Evolutionary conservation across 441 rosid genomes (phyloP), one percentile per base, ranked within the genome.

Genomic region (Populus hybrid): DNA sequence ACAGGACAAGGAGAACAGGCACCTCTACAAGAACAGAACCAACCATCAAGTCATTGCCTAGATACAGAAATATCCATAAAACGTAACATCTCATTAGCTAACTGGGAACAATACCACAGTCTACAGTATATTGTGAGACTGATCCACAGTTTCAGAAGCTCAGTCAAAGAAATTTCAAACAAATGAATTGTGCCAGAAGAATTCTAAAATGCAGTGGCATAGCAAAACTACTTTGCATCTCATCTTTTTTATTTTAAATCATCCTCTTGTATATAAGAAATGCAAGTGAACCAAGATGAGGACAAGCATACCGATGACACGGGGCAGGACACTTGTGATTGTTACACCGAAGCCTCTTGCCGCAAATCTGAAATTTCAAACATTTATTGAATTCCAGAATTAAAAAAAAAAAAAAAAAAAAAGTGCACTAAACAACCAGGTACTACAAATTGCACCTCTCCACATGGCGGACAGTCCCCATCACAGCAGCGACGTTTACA

Each of bases 401-500:
- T 30, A 74, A 14, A 38, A 40, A 35, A 75, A 24, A 28, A 40
- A 35, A 75, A 24, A 28, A 35, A 75, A 26, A 36, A 4, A 65
- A 8, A 11, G 21, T n/a, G 38, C 3, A 10, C 12, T 3, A 66
- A 14, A 20, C 24, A 70, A 78, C 69, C 21, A 79, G 68, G 74
- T 10, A 34, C 35, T 20, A 79, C 34, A 70, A 69, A 14, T 46
- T 76, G 61, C 73, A 91, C 98, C 96, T 92, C 98, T 54, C 90
- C 87, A 85, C 99, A 93, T 4, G 97, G 96, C 3, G 93, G 97
- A 81, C 99, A 95, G 76, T 91, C 86, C 67, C 97, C 99, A 86
- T 92, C 96, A 82, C 98, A 95, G 83, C 99, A 93, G n/a, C 96
- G 95, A 1, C 95, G 93, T 83, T 83, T 93, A 85, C 98, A 95